These are phyloP conservation scores for Biancaea sappan DNA, from an alignment of 306 rosid genomes.

Conservation along the genomic window DNA sequence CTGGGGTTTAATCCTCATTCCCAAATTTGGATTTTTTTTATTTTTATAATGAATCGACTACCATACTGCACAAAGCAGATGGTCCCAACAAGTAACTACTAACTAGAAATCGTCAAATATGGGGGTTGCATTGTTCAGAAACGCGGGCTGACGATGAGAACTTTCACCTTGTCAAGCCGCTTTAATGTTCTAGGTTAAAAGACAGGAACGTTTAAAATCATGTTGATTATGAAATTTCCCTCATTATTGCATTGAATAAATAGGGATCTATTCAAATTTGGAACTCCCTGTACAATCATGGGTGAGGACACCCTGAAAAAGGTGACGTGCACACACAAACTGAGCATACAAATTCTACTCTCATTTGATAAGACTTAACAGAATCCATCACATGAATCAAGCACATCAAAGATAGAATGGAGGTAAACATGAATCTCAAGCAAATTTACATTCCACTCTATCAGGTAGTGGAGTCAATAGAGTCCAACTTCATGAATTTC, in stretches of 20 bases:
- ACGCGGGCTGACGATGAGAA: background rate
- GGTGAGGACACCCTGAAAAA: background rate
- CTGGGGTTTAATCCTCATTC: constrained; percentile 2
- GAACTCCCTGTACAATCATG: background rate
- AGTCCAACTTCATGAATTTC: background rate
- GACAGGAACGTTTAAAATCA: background rate
- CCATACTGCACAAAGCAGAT: background rate
- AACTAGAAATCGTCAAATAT: background rate
- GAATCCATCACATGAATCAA: background rate
- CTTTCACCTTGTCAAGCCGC: background rate
- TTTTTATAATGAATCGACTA: background rate
- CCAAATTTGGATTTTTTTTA: background rate
- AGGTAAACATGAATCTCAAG: background rate
- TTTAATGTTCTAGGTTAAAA: background rate
- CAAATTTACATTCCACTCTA: background rate
- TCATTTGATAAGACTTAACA: background rate
- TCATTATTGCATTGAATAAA: background rate
- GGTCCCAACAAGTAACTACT: background rate
- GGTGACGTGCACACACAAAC: background rate
- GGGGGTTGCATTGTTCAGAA: background rate
- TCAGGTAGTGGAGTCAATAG: background rate
- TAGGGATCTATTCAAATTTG: background rate
- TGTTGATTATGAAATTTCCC: background rate
- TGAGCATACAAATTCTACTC: background rate
- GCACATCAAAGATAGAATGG: background rate